Evolutionary conservation across 208 protist species (phyloP), one percentile per base, ranked within the genome.

Genomic region (Trypanosoma theileri): DNA sequence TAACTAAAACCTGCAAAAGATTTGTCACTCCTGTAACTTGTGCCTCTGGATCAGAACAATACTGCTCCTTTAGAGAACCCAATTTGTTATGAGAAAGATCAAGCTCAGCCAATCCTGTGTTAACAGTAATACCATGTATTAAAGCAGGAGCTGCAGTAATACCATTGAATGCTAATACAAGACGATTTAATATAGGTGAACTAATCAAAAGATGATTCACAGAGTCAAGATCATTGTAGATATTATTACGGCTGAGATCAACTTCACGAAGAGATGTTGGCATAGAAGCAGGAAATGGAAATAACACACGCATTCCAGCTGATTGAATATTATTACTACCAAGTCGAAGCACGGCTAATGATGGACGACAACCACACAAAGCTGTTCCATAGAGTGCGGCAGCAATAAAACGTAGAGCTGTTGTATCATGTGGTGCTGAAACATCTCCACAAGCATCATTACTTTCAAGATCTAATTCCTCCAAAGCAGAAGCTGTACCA

Each of bases 81-180:
- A 96, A 69, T 53, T 69, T 69, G 66, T 96, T 96, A 72, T 96
- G 85, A 8, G 84, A 85, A 14, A 92, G 22, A 62, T 92, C 79
- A 4, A 95, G 58, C 13, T 78, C 68, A 2, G 48, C 26, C 14
- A 94, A 73, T 9, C 69, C 28, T 28, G 17, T 13, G 51, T 73
- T 86, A 1, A 1, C 19, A 12, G 53, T 40, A n/a, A 95, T 66
- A 0, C 76, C 86, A 11, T 4, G 19, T 45, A 80, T 21, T 14
- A 95, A 65, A 21, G 48, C 56, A 54, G 57, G 16, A 41, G 76
- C 70, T 9, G 55, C 66, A 52, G 50, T 66, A 66, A 95, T 89
- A 35, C 62, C 54, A 71, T 95, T 95, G 75, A 91, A 71, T 19
- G 86, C 78, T 26, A 95, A 56, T 50, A 79, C 66, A 22, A 95